Conservation (phyloP, 2,329 filamentous ascomycete species). For the Penicillium griseofulvum region DNA sequence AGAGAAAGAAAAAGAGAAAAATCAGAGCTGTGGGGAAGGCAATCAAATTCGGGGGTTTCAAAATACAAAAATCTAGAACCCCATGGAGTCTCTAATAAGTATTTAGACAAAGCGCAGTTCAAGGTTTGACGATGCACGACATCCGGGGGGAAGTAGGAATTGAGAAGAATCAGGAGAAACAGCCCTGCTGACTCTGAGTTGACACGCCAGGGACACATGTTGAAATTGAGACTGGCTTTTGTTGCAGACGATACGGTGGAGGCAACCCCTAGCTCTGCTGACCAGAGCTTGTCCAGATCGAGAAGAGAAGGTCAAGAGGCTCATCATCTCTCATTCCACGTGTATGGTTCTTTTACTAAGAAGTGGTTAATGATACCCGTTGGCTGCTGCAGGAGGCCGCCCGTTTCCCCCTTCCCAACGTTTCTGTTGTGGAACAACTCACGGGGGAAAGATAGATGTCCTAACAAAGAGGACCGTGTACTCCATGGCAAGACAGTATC, state of each 20-base stretch:
- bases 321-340: conserved; percentile 2
- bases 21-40: neutral
- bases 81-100: conserved; percentile 1
- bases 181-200: conserved; percentile 12
- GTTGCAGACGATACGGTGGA: conserved; percentile 8
- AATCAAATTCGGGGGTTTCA: conserved; percentile 5
- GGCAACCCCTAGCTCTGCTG: conserved; percentile 1
- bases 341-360: conserved; percentile 5
- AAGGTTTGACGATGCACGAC: conserved; percentile 24
- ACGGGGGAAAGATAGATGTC: conserved; percentile 7
- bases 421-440: conserved; percentile 34
- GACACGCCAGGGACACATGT: conserved; percentile 20
- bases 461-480: neutral
- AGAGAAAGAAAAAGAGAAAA: neutral
- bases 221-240: conserved; percentile 22
- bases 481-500: neutral
- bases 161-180: conserved; percentile 11
- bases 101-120: conserved; percentile 5
- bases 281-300: neutral
- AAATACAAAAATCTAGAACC: conserved; percentile 7
- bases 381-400: conserved; percentile 33
- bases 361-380: conserved; percentile 15
- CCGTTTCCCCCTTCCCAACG: conserved; percentile 32
- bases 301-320: neutral
- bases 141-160: conserved; percentile 10